phyloP scores from a whole-genome alignment of 306 rosid genomes.

The Datisca glomerata region DNA sequence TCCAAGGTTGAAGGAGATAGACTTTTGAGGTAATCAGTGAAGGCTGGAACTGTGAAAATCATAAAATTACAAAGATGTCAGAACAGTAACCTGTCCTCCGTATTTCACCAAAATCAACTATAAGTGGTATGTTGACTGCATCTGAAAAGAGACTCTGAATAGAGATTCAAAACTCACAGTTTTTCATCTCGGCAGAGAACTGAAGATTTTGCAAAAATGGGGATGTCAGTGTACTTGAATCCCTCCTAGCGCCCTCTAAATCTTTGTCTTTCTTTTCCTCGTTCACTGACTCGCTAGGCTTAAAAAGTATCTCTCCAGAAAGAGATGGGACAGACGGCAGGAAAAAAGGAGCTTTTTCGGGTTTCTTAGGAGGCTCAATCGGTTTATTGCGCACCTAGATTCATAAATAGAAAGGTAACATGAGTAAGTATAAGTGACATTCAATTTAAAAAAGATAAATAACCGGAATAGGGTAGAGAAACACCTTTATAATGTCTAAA shows the following conservation, averaged over 20 bases:
- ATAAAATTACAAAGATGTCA: no score
- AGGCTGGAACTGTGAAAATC: conserved; percentile 50
- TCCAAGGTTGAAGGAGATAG: conserved; percentile 77
- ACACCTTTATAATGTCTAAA: conserved; percentile 85
- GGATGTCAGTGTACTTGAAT: conserved; percentile 27
- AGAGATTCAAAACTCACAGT: conserved; percentile 34
- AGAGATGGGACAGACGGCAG: conserved; percentile 75
- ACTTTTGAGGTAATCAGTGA: conserved; percentile 67
- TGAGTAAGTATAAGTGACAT: conserved; percentile 2
- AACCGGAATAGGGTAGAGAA: conserved; percentile 13
- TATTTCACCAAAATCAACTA: no score
- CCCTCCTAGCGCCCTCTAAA: conserved; percentile 19
- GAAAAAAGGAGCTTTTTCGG: conserved; percentile 94
- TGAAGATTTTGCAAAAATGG: conserved; percentile 53
- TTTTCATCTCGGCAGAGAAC: conserved; percentile 36
- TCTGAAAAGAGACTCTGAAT: conserved; percentile 3
- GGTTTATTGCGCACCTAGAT: conserved; percentile 86
- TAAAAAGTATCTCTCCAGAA: conserved; percentile 82
- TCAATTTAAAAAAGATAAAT: no score
- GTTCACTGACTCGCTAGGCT: conserved; percentile 34
- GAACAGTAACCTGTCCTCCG: no score
- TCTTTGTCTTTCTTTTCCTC: conserved; percentile 25
- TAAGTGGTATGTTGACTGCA: no score
- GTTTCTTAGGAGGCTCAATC: conserved; percentile 87
- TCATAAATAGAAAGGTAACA: conserved; percentile 1